These are phyloP conservation scores for Hypomyces perniciosus DNA, from an alignment of 2,329 filamentous ascomycete species.

Conservation along the genomic window DNA sequence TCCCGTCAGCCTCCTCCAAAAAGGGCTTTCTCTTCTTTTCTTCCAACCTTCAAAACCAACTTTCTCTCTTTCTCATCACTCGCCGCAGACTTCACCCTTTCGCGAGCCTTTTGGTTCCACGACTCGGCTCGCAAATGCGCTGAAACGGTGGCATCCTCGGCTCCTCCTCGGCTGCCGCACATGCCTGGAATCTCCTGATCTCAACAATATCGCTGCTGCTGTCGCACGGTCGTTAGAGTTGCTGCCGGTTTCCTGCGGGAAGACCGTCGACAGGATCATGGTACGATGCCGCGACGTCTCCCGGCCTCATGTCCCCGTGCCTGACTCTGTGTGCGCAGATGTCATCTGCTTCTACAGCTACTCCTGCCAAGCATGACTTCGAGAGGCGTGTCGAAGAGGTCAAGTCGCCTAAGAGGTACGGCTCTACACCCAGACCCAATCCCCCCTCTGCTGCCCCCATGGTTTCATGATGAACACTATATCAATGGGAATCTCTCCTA, in stretches of 20 bases:
- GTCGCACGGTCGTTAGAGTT: constrained; percentile 11
- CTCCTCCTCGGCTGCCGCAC: constrained; percentile 15
- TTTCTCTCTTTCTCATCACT: constrained; percentile 3
- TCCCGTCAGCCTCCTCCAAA: constrained; percentile 9
- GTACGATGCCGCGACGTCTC: constrained; percentile 11
- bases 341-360: constrained; percentile 68
- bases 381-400: constrained; percentile 76
- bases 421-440: constrained; percentile 17
- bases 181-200: constrained; percentile 8
- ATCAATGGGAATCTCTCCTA: constrained; percentile 99
- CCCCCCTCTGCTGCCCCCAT: constrained; percentile 3
- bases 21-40: constrained; percentile 9
- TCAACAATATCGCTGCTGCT: constrained; percentile 3
- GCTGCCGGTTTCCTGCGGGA: constrained; percentile 10
- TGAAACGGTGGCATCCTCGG: constrained; percentile 12
- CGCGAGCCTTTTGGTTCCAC: constrained; percentile 8
- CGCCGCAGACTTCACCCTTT: background rate
- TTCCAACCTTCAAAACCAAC: constrained; percentile 7
- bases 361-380: constrained; percentile 67
- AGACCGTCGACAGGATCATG: constrained; percentile 12
- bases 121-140: constrained; percentile 16
- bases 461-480: constrained; percentile 68
- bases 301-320: background rate
- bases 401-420: constrained; percentile 86
- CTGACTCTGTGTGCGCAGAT: constrained; percentile 38